phyloP scores from a whole-genome alignment of 805 yeast genomes.

The Suhomyces tanzawaensis region DNA sequence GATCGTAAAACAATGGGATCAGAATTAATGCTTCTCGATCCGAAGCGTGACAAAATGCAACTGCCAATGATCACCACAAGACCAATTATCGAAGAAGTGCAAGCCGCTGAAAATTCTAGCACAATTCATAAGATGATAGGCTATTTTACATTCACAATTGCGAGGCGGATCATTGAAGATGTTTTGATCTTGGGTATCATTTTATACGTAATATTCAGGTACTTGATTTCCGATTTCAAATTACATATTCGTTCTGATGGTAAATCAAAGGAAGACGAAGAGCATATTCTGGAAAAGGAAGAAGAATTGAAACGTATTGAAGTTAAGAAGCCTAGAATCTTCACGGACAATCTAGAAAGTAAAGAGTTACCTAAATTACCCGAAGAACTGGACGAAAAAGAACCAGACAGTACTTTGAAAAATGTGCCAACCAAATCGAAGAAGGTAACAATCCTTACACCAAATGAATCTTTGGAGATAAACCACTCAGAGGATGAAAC shows the following conservation, averaged over 20 bases:
- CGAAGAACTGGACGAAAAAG: neutral
- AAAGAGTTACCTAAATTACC: slow-evolving; percentile 4
- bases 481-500: slow-evolving; percentile 7
- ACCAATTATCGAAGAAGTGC: neutral
- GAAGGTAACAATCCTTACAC: slow-evolving; percentile 22
- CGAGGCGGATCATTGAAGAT: slow-evolving; percentile 45
- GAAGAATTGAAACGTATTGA: neutral
- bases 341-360: neutral
- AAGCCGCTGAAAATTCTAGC: neutral
- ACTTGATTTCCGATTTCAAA: neutral
- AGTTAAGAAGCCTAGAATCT: neutral
- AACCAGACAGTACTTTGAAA: too few relatives aligned
- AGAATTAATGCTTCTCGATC: slow-evolving; percentile 8
- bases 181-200: slow-evolving; percentile 40
- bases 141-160: slow-evolving; percentile 4
- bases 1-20: slow-evolving; percentile 8
- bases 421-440: too few relatives aligned
- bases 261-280: neutral
- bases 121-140: neutral
- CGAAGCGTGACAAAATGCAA: neutral
- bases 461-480: slow-evolving; percentile 13
- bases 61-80: neutral
- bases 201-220: neutral
- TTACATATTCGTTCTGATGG: neutral
- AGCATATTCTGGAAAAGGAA: neutral